phyloP scores from a whole-genome alignment of 495 filamentous ascomycete genomes.

The Acidiella bohemica region DNA sequence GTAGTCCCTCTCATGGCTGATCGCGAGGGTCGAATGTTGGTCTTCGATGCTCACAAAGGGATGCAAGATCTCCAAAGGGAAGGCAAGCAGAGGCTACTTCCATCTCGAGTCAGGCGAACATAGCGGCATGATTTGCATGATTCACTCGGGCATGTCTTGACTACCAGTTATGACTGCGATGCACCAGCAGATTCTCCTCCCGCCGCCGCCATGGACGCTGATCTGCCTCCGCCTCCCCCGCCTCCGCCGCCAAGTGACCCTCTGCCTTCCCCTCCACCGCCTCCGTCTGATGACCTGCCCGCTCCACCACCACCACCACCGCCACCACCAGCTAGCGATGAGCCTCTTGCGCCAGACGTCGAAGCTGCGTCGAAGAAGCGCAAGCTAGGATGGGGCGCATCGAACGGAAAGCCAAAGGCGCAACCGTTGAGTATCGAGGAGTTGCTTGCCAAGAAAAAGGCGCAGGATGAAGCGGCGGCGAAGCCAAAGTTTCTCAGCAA shows the following conservation, averaged over 20 bases:
- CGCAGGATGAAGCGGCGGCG: conserved; percentile 61
- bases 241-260: neutral
- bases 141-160: too few species aligned
- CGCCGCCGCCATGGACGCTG: neutral
- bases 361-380: conserved; percentile 36
- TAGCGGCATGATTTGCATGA: too few species aligned
- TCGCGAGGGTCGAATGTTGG: too few species aligned
- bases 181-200: too few species aligned
- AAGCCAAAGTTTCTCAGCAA: conserved; percentile 90
- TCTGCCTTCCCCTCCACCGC: neutral
- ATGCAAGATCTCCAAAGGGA: too few species aligned
- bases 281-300: neutral
- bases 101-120: too few species aligned
- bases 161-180: too few species aligned
- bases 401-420: conserved; percentile 28
- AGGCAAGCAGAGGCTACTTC: too few species aligned
- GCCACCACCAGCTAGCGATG: conserved; percentile 34
- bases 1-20: too few species aligned
- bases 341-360: conserved; percentile 42
- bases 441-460: conserved; percentile 61
- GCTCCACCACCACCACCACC: conserved; percentile 34
- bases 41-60: too few species aligned
- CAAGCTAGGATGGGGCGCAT: too few species aligned
- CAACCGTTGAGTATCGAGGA: conserved; percentile 64
- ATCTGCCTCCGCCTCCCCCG: neutral